Conservation (phyloP, 2,329 filamentous ascomycete genomes). For the Aplosporella prunicola region DNA sequence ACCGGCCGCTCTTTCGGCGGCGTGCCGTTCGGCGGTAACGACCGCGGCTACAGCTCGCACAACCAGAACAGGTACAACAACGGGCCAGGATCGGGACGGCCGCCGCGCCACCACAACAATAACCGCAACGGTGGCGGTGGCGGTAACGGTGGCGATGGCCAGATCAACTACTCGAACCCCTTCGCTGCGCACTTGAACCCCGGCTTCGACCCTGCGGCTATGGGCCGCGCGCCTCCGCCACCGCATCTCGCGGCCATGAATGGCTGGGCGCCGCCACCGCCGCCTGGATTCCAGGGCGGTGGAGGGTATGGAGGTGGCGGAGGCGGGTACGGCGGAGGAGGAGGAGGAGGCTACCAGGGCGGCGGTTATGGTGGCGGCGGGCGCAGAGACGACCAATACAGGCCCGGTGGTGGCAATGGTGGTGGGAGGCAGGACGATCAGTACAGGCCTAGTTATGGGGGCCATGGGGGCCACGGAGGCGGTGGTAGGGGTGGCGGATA, state of each 20-base stretch:
- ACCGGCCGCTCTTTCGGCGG: conserved; percentile 63
- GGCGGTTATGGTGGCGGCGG: conserved; percentile 15
- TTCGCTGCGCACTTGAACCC: conserved; percentile 20
- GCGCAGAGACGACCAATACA: conserved; percentile 17
- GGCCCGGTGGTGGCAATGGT: conserved; percentile 4
- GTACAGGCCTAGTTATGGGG: conserved; percentile 19
- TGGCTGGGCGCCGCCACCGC: conserved; percentile 22
- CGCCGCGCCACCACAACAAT: conserved; percentile 19
- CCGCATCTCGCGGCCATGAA: conserved; percentile 5
- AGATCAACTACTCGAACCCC: conserved; percentile 16
- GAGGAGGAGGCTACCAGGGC: conserved; percentile 6
- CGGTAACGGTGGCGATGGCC: conserved; percentile 10
- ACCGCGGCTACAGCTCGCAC: conserved; percentile 29
- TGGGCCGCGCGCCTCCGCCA: conserved; percentile 20
- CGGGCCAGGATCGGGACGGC: conserved; percentile 16
- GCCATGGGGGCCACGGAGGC: conserved; percentile 17
- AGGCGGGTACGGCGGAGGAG: conserved; percentile 5
- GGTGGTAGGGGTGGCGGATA: conserved; percentile 18
- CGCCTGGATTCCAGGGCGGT: conserved; percentile 12
- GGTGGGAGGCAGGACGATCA: conserved; percentile 9
- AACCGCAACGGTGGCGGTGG: conserved; percentile 15
- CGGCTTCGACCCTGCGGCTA: conserved; percentile 19
- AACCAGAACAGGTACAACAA: conserved; percentile 12
- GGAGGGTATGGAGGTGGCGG: conserved; percentile 5
- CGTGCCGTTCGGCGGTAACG: conserved; percentile 46